Base-by-base conservation (phyloP, 768 basidiomycete genomes). In the Lentinula sp. region DNA sequence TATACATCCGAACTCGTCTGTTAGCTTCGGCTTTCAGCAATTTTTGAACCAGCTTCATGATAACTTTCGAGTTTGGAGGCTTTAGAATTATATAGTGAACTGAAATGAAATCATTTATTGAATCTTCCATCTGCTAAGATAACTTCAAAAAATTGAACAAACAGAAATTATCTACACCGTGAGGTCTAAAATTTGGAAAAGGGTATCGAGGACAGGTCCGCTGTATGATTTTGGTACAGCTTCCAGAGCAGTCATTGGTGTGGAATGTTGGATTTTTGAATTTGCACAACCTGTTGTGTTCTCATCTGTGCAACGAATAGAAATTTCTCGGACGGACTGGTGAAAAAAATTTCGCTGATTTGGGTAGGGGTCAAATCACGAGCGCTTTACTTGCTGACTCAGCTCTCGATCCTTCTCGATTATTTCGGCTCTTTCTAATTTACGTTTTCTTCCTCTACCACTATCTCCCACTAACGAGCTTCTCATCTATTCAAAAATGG, bases 1-100 rank as follows among this genome's bases (percentile, higher is more conserved):
- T 91, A 91, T 82, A 89, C 89, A 92, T 92, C 90, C 90, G 88
- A 90, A 91, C 88, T 42, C 89, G 88, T 91, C 89, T 88, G 83
- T 85, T 72, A 80, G 87, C 88, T 91, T 89, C 78, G 87, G 88
- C 86, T 82, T 81, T 78, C 83, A 87, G 88, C 87, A 91, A 92
- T 91, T 92, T 92, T 93, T 92, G 90, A 84, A 83, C 84, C 65
- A 64, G 52, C 35, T 65, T 70, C 16, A 64, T 72, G 75, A 75
- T 52, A 60, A 65, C 35, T 49, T 55, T 58, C 63, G 52, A 71
- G 82, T 43, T 34, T 57, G 56, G 46, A 57, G 32, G 56, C 5
- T 45, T 46, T 4, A 5, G 35, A 16, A 23, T 31, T 51, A 18
- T 46, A 9, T 46, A 46, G 11, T 46, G 28, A 28, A 28, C 3